Conservation (phyloP, 805 yeast species). For the Ogataea naganishii region DNA sequence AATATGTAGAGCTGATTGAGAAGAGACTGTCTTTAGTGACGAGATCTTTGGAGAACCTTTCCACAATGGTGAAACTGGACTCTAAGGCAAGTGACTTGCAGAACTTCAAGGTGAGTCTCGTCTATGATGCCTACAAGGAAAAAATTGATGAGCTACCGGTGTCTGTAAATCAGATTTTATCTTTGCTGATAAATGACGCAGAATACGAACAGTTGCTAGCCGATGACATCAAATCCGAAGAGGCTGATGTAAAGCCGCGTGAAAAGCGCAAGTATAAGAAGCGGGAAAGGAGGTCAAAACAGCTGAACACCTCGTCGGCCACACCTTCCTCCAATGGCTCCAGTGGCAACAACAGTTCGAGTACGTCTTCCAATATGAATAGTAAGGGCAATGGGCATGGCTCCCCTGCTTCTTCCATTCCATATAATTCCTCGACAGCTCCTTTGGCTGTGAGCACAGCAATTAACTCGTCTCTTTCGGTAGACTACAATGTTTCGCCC, state of each 20-base stretch:
- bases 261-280: too few relatives aligned
- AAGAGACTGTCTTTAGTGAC: constrained; percentile 46
- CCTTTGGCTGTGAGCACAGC: too few relatives aligned
- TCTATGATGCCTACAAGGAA: constrained; percentile 10
- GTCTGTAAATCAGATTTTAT: constrained; percentile 40
- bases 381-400: too few relatives aligned
- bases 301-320: too few relatives aligned
- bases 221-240: too few relatives aligned
- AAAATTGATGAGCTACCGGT: constrained; percentile 15
- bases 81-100: constrained; percentile 5
- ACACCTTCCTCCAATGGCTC: too few relatives aligned
- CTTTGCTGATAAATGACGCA: constrained; percentile 30
- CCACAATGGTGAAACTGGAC: constrained; percentile 17
- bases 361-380: too few relatives aligned
- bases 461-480: neutral
- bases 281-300: too few relatives aligned
- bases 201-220: constrained; percentile 22
- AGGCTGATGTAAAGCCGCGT: too few relatives aligned
- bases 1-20: constrained; percentile 57
- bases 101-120: constrained; percentile 7
- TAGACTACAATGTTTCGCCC: constrained; percentile 3
- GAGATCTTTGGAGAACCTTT: constrained; percentile 35
- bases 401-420: too few relatives aligned
- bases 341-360: too few relatives aligned
- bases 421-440: too few relatives aligned